A percentile compares a stretch with the other conserved stretches of the same genome.
phyloP scores from a whole-genome alignment of 768 basidiomycete species.

The Suillus occidentalis region DNA sequence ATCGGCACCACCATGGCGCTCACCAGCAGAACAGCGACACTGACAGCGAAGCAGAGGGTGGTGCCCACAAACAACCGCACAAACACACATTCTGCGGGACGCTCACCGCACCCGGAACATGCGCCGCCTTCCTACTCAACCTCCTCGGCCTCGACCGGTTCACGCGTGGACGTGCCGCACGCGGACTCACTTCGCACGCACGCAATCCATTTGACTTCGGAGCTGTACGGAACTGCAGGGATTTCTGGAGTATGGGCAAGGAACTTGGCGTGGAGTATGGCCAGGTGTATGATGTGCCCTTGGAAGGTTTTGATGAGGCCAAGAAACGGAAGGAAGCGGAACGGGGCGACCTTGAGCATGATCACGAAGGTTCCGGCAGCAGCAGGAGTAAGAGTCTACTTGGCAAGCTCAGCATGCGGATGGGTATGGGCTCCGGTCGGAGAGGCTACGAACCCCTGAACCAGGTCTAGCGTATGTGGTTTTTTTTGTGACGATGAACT shows the following conservation, averaged over 20 bases:
- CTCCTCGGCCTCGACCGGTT: slow-evolving; percentile 93
- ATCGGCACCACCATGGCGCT: slow-evolving; percentile 48
- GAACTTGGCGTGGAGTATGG: slow-evolving; percentile 93
- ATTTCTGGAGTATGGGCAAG: slow-evolving; percentile 89
- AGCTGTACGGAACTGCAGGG: slow-evolving; percentile 73
- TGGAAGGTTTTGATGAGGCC: slow-evolving; percentile 80
- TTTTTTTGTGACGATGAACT: neutral
- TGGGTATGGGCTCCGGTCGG: slow-evolving; percentile 35
- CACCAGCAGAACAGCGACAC: slow-evolving; percentile 47
- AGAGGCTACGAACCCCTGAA: slow-evolving; percentile 36
- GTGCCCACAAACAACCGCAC: slow-evolving; percentile 46
- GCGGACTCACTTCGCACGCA: slow-evolving; percentile 72
- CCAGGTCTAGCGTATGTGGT: slow-evolving; percentile 22
- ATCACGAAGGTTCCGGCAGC: slow-evolving; percentile 45
- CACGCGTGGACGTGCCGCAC: slow-evolving; percentile 85
- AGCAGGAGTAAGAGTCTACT: slow-evolving; percentile 39
- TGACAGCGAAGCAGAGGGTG: slow-evolving; percentile 35
- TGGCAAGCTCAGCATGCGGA: slow-evolving; percentile 34
- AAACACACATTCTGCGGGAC: slow-evolving; percentile 36
- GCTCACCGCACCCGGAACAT: slow-evolving; percentile 33
- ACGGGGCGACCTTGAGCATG: slow-evolving; percentile 34
- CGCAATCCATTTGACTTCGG: slow-evolving; percentile 94
- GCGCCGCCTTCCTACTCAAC: slow-evolving; percentile 74
- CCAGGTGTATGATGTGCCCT: slow-evolving; percentile 82
- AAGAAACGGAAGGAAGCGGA: slow-evolving; percentile 60